Percentiles rank a stretch among this genome's conserved stretches.
Evolutionary conservation across 78 protist species (phyloP).

Genomic region (Tieghemostelium lacteum): DNA sequence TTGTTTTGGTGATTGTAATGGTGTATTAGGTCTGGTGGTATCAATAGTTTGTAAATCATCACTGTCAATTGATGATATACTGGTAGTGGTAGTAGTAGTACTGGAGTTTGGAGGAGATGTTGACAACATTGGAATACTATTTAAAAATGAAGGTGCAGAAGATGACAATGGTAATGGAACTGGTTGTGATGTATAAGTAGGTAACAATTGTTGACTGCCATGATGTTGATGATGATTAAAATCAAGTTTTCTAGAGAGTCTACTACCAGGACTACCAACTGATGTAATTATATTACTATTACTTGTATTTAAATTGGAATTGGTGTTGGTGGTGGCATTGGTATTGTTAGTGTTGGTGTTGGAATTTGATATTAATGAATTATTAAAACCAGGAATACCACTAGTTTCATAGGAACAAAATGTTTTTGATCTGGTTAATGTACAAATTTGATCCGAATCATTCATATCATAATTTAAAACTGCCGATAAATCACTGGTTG

Average conservation of each 20-base stretch:
- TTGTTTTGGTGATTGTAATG: not conserved
- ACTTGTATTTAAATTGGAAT: no score
- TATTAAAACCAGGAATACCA: not conserved
- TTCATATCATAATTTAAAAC: not conserved
- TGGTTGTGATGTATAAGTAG: not conserved
- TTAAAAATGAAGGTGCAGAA: not conserved
- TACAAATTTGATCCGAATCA: constrained; percentile 1
- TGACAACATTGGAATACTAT: no score
- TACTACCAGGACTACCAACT: not conserved
- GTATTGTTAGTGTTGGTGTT: no score
- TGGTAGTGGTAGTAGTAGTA: constrained; percentile 3
- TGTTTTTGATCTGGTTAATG: not conserved
- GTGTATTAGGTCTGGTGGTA: not conserved
- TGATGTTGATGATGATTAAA: not conserved
- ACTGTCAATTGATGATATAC: not conserved
- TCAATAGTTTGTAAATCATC: not conserved
- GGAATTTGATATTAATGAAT: no score
- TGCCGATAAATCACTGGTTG: constrained; percentile 9
- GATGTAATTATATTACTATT: not conserved
- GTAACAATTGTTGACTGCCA: not conserved
- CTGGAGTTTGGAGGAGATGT: no score
- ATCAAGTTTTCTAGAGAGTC: constrained; percentile 2
- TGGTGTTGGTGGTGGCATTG: not conserved
- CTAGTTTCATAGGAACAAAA: not conserved
- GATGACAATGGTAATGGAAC: not conserved